phyloP scores from a whole-genome alignment of 2,329 filamentous ascomycete genomes.

The Fusarium pilosicola region DNA sequence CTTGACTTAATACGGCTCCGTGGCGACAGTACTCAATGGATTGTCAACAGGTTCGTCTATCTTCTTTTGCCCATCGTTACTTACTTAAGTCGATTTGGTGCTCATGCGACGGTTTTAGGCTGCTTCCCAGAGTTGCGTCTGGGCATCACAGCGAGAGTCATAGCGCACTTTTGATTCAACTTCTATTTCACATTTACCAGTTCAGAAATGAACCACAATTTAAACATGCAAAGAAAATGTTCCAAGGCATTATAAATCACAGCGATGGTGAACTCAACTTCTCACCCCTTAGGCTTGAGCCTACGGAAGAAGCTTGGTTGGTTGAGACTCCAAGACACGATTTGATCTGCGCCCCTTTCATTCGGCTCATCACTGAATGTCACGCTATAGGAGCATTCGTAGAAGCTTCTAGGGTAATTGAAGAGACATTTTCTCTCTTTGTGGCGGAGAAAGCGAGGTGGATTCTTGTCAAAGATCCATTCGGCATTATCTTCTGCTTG shows the following conservation, averaged over 20 bases:
- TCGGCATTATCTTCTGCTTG: not conserved
- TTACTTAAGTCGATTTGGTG: not conserved
- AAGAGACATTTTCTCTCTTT: not conserved
- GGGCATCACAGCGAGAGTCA: not conserved
- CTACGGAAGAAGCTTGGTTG: not conserved
- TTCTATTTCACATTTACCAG: not conserved
- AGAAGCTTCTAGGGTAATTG: not conserved
- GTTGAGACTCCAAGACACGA: not conserved
- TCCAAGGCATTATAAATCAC: conserved; percentile 1
- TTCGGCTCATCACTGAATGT: conserved; percentile 3
- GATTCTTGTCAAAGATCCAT: not conserved
- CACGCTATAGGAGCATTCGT: not conserved
- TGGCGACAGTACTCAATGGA: not conserved
- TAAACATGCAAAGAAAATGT: not conserved
- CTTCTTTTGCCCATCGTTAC: not conserved
- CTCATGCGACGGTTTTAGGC: not conserved
- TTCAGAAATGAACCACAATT: not conserved
- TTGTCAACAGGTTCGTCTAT: conserved; percentile 4
- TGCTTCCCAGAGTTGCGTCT: conserved; percentile 6
- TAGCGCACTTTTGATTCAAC: not conserved
- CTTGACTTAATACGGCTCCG: not conserved
- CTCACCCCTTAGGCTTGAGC: not conserved
- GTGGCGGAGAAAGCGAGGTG: not conserved
- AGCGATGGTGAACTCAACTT: conserved; percentile 1
- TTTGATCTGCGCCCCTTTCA: not conserved